Percentiles rank a stretch among this genome's conserved stretches.
Conservation (phyloP, 495 filamentous ascomycete genomes). For the Hypoxylon lienhwacheense region DNA sequence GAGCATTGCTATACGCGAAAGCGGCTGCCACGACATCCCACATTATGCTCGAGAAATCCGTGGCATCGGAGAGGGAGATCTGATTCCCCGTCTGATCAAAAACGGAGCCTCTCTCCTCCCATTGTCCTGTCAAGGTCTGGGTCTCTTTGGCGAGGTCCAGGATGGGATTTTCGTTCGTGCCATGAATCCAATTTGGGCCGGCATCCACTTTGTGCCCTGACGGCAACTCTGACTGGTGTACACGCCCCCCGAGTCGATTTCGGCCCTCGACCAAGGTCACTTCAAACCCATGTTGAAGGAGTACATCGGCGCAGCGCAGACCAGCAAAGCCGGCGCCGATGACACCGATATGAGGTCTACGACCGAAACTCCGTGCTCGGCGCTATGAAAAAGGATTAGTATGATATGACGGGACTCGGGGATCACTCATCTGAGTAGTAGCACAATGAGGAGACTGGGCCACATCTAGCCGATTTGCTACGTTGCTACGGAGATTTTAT, state of each 20-base stretch:
- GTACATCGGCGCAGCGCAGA: constrained; percentile 79
- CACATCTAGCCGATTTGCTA: constrained; percentile 35
- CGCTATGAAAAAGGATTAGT: constrained; percentile 43
- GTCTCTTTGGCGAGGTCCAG: constrained; percentile 72
- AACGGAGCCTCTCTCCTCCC: constrained; percentile 58
- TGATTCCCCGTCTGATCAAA: constrained; percentile 66
- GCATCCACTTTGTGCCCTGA: constrained; percentile 57
- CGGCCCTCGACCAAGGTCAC: constrained; percentile 88
- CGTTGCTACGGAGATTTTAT: no score
- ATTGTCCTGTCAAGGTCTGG: constrained; percentile 59
- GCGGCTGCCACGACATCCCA: constrained; percentile 82
- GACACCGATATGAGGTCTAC: constrained; percentile 61
- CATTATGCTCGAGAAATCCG: constrained; percentile 60
- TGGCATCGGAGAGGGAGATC: constrained; percentile 55
- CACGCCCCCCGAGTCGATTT: constrained; percentile 79
- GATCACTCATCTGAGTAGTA: constrained; percentile 40
- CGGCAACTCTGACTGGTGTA: constrained; percentile 56
- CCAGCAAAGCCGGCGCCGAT: constrained; percentile 90
- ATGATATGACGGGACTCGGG: constrained; percentile 18
- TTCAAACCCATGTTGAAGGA: constrained; percentile 73
- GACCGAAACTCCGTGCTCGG: constrained; percentile 38
- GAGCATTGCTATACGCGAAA: constrained; percentile 74
- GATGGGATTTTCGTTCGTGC: constrained; percentile 82
- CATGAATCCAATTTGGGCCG: constrained; percentile 96
- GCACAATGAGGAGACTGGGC: constrained; percentile 41